Base-by-base conservation (phyloP, 148 eudicot species). In the Amaranthus hypochondriacus region DNA sequence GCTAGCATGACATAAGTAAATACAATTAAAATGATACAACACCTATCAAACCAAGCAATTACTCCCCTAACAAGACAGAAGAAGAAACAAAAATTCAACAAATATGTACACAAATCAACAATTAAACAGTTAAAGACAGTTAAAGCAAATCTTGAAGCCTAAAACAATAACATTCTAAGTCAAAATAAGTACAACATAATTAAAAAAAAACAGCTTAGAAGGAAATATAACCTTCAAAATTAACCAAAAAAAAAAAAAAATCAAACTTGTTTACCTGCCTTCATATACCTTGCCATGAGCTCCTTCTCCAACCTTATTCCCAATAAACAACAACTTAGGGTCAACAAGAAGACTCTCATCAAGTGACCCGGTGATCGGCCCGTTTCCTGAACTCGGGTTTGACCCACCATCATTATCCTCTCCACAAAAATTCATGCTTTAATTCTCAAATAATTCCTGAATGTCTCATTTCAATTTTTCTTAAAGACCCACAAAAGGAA, bases 211-310 rank as follows among this genome's bases (percentile, higher is more conserved):
- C 51, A 28, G 51, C 57, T 66, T 42, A 75, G 21, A 11, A 12
- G 18, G 56, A 6, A 18, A 53, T 6, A 10, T 12, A 53, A 44
- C 0, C 11, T 7, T 28, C 39, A 28, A 28, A 0, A 28, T 28
- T 28, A 28, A 28, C 39, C 39, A 28, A 28, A 28, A 28, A 28
- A 28, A 28, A 28, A 28, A 28, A 28, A 28, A 28, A 28, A 28
- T 28, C 39, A 28, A 28, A 28, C 39, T 28, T 28, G 39, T 28
- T 28, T 28, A 91, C 97, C 93, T 89, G 79, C 97, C 97, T 84
- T 89, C 81, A 78, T 85, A 91, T 75, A 91, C 97, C 79, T 85
- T 87, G 42, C 94, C 97, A 76, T 91, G 93, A 69, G 97, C 94
- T 51, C 97, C 97, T 75, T 91, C 97, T 15, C 94, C 97, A 79